Base-by-base conservation (phyloP, 495 filamentous ascomycete species). In the Hypoxylon perforatum region DNA sequence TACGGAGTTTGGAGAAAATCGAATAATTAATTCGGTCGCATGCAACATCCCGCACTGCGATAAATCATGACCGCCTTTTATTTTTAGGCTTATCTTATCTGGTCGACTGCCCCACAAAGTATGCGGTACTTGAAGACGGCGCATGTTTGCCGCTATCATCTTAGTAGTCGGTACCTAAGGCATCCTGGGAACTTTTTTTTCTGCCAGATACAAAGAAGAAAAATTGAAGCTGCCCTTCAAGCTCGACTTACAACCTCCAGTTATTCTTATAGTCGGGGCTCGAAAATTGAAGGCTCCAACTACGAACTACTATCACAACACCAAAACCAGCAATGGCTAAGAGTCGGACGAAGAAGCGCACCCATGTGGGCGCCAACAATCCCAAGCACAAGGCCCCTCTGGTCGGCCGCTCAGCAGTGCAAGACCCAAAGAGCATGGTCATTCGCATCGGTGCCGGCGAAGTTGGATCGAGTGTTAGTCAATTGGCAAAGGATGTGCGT, bases 371-470 rank as follows among this genome's bases (percentile, higher is more conserved):
- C 39, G 87, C 90, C 19, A 84, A 84, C 63, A 91, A 91, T 80
- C 88, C 86, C 50, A 82, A 82, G 45, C 60, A 73, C 46, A 66
- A 70, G 64, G 66, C 70, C 17, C 70, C 71, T 48, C 65, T 64
- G 33, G 23, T 54, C 1, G 67, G 66, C 6, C 72, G 70, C 17
- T 69, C 66, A 39, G 76, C 84, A 42, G 80, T 83, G 15, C 86
- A 86, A 58, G 84, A 87, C 51, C 95, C 95, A 14, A 97, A 97
- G 83, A 94, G 90, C 70, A 98, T 99, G 96, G 95, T 99, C 53
- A 96, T 99, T 77, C 89, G 95, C 67, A 93, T 97, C 54, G 95
- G 96, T 69, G 95, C 92, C 73, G 90, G 92, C 65, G 92, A 97
- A 73, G 92, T 98, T 30, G 95, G 95, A 60, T 87, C 92, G 54